A percentile compares a stretch with the other conserved stretches of the same genome.
Evolutionary conservation across 2,329 filamentous ascomycete genomes (phyloP).

Genomic region (Triangularia setosa): DNA sequence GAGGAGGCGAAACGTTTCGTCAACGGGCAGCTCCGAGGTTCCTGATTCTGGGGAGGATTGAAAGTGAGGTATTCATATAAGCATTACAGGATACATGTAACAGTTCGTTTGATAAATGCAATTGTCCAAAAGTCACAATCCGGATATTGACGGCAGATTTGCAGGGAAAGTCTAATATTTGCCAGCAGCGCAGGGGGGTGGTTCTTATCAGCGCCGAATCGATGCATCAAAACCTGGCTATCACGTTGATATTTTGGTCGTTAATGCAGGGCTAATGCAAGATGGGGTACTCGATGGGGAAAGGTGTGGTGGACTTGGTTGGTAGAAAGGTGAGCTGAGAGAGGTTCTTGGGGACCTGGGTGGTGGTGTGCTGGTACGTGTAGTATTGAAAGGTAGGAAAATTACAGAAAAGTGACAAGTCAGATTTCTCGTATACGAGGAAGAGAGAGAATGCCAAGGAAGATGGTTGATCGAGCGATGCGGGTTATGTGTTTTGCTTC

Average conservation of each 20-base stretch:
- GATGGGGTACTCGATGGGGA: not conserved
- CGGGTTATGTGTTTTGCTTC: not conserved
- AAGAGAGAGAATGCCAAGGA: not conserved
- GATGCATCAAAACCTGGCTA: not conserved
- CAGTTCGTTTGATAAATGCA: not conserved
- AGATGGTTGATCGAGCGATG: not conserved
- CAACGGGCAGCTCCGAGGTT: constrained; percentile 23
- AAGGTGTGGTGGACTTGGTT: not conserved
- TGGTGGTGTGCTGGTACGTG: not conserved
- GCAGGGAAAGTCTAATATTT: not conserved
- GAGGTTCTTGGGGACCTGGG: not conserved
- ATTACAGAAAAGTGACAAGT: not conserved
- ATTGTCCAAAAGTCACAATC: not conserved
- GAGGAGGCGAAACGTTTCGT: constrained; percentile 14
- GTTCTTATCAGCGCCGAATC: not conserved
- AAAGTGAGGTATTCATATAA: not conserved
- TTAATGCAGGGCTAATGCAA: not conserved
- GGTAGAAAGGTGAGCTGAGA: not conserved
- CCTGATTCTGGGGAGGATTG: constrained; percentile 11
- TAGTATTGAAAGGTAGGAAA: not conserved
- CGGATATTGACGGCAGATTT: not conserved
- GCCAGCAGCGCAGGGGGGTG: not conserved
- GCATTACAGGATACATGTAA: not conserved
- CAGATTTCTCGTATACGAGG: not conserved
- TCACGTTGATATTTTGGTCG: not conserved